A percentile compares a stretch with the other conserved stretches of the same genome.
Conservation (phyloP, 495 filamentous ascomycete species). For the Aspergillus nidulans region DNA sequence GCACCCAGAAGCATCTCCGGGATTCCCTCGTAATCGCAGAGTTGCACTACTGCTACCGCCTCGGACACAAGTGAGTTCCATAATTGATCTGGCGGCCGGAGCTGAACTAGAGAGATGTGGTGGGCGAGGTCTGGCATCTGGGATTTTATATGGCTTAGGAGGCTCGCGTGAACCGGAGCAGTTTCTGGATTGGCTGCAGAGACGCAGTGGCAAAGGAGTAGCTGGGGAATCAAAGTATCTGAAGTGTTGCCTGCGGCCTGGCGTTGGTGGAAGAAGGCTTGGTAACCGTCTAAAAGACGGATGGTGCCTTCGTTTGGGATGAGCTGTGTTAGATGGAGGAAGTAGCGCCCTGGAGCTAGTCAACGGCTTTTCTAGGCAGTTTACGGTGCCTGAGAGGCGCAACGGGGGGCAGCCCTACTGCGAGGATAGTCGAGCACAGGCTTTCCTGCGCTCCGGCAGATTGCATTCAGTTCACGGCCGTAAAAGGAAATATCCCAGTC, state of each 20-base stretch:
- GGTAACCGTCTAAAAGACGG: constrained; percentile 5
- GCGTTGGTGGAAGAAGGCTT: neutral
- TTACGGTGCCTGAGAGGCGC: no score
- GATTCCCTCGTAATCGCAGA: constrained; percentile 69
- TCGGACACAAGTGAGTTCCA: constrained; percentile 64
- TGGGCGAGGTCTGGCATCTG: constrained; percentile 45
- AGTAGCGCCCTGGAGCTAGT: constrained; percentile 6
- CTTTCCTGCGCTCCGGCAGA: constrained; percentile 44
- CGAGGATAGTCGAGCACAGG: constrained; percentile 54
- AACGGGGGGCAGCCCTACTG: neutral
- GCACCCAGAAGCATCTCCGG: constrained; percentile 75
- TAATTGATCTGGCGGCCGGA: constrained; percentile 67
- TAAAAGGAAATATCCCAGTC: constrained; percentile 64
- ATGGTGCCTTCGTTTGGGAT: constrained; percentile 4
- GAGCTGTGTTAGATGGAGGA: constrained; percentile 10
- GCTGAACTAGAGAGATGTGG: constrained; percentile 62
- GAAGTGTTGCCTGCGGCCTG: constrained; percentile 50
- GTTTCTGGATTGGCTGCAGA: constrained; percentile 2
- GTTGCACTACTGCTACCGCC: constrained; percentile 60
- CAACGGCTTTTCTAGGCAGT: neutral
- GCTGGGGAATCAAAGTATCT: constrained; percentile 68
- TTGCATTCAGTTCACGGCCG: constrained; percentile 54
- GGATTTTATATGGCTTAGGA: constrained; percentile 49
- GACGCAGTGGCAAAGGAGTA: constrained; percentile 41
- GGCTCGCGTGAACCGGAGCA: constrained; percentile 29